Base-by-base conservation (phyloP, 345 rosid genomes). In the Trapa incisa region DNA sequence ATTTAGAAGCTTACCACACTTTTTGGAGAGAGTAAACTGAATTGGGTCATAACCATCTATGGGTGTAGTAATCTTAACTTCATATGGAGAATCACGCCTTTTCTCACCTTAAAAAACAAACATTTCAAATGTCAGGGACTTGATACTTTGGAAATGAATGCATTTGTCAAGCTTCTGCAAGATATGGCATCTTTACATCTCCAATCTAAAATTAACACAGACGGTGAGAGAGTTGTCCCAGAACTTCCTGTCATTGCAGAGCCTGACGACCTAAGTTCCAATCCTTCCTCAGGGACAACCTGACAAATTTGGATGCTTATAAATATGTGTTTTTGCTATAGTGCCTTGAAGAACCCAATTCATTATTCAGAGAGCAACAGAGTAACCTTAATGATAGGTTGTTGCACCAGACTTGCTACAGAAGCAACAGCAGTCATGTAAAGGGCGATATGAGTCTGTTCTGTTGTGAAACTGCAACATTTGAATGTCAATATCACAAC, bases 351-450 rank as follows among this genome's bases (percentile, higher is more conserved):
- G 56, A 52, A 41, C 38, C 14, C 37, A 42, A 41, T 4, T 45
- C 11, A 47, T 53, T 61, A 61, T 13, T 43, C 15, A 66, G 43
- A 71, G 54, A 42, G 58, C 66, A 14, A 66, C 36, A 29, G 67
- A 6, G 33, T 22, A 47, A 88, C 99, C 91, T 83, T 71, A 67
- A 88, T 65, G 37, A 75, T 63, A 64, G 99, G 96, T 66, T 84
- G 87, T 68, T 68, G 73, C 66, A 94, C 89, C 73, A 84, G 80
- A 67, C 79, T 68, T 61, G 97, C 89, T 71, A 76, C 78, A 61
- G 95, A 86, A 67, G 92, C 87, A 80, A 86, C 71, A 52, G 99
- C 92, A 75, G 97, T 91, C 86, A 94, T 84, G 72, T 94, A 87
- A 68, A 94, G 95, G 65, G 86, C 69, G 62, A 87, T 82, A 75